Base-by-base conservation (phyloP, 2,329 filamentous ascomycete species). In the Epichloe scottii region DNA sequence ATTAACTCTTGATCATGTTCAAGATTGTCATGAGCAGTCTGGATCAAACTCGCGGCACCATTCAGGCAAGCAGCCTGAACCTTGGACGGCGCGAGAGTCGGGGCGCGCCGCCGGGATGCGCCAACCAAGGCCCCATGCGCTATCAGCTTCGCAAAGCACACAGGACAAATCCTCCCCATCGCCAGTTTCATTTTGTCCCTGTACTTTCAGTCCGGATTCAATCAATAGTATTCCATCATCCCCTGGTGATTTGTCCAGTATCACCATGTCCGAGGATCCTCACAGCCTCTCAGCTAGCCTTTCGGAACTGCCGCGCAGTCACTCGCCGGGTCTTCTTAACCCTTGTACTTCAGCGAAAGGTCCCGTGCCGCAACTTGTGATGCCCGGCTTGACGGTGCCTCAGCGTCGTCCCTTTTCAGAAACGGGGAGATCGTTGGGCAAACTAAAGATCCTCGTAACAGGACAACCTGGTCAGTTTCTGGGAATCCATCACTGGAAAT, bases 331-430 rank as follows among this genome's bases (percentile, higher is more conserved):
- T 59, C 43, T 50, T 61, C 21, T 52, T 59, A 47, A 43, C 54
- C 19, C 44, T 46, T 19, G 14, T 42, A 44, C n/a, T 10, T 51
- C 19, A 34, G 42, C 10, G 44, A 47, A 6, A 44, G 41, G 26
- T 44, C 46, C 59, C 54, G 75, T 73, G 40, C 85, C 85, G 23
- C 90, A 97, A 66, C 77, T 98, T n/a, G 87, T 98, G 54, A 98
- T 98, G 93, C 93, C 93, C 5, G 95, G 89, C 62, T 84, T 98
- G 60, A 83, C 81, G 55, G 93, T 98, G 79, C 91, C 93, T 3
- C 86, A 81, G 54, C 82, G 93, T 47, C 78, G 89, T 48, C 90
- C 90, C 0, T 97, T 97, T 65, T 96, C 93, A 0, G 81, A 86
- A n/a, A 78, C 79, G 45, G 93, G 93, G 15, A 91, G 85, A 69